phyloP scores from a whole-genome alignment of 768 basidiomycete species.

The Sarcodon sp. region DNA sequence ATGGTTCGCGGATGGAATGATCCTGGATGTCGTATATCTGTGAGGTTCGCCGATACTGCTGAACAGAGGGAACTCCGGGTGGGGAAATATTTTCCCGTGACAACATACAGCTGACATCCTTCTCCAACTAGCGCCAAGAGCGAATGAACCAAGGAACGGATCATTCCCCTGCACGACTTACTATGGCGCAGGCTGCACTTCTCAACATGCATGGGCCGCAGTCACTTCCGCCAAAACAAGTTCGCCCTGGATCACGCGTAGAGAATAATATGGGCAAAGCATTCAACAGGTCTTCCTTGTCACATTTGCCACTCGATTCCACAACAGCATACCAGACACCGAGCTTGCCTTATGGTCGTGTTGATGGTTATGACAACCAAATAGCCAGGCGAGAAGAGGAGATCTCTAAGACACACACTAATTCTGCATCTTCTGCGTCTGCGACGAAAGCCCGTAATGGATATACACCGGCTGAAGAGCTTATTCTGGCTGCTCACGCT shows the following conservation, averaged over 20 bases:
- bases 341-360: no score
- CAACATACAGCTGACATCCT: neutral
- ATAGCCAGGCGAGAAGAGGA: no score
- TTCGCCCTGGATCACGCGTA: slow-evolving; percentile 4
- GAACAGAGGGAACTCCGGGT: slow-evolving; percentile 72
- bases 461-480: slow-evolving; percentile 58
- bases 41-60: slow-evolving; percentile 66
- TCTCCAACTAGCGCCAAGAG: slow-evolving; percentile 39
- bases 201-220: slow-evolving; percentile 67
- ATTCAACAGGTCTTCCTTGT: no score
- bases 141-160: slow-evolving; percentile 49
- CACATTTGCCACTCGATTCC: no score
- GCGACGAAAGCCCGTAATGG: slow-evolving; percentile 30
- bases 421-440: neutral
- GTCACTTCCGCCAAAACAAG: slow-evolving; percentile 13
- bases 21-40: slow-evolving; percentile 62
- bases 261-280: no score
- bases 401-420: no score
- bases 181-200: slow-evolving; percentile 68
- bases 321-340: no score
- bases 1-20: slow-evolving; percentile 77
- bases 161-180: slow-evolving; percentile 47
- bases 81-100: slow-evolving; percentile 13
- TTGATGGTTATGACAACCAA: no score
- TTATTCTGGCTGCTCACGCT: slow-evolving; percentile 37